Percentiles rank a stretch among this genome's conserved stretches.
Conservation (phyloP, 345 rosid genomes). For the Eutrema yunnanense region DNA sequence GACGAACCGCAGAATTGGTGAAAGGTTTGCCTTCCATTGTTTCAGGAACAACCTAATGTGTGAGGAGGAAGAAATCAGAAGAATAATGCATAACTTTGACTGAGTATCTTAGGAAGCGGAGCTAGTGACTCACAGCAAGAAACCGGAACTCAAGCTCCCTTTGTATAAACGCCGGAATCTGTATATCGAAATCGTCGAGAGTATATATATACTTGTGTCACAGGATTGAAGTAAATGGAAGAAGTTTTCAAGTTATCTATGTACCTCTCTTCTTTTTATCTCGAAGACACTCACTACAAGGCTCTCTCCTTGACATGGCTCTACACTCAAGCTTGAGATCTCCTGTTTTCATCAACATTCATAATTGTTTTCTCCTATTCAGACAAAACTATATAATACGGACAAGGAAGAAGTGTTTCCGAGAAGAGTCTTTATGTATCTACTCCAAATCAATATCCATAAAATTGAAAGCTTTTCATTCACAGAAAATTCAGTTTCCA, state of each 20-base stretch:
- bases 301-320: conserved; percentile 66
- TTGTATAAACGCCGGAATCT: conserved; percentile 83
- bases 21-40: conserved; percentile 65
- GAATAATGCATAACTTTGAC: background rate
- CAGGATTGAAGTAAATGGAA: background rate
- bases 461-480: background rate
- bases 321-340: conserved; percentile 82
- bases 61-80: background rate
- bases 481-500: background rate
- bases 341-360: conserved; percentile 48
- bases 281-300: conserved; percentile 83
- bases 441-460: background rate
- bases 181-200: conserved; percentile 12
- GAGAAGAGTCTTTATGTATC: background rate
- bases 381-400: too few relatives aligned
- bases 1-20: conserved; percentile 51
- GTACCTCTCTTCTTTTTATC: conserved; percentile 66
- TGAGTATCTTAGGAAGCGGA: background rate
- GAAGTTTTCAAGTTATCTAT: background rate
- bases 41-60: conserved; percentile 56
- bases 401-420: too few relatives aligned
- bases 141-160: conserved; percentile 85
- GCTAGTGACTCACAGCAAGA: conserved; percentile 65
- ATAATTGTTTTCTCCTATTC: background rate
- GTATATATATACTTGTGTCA: background rate